These are phyloP conservation scores for Colletotrichum sp. DNA, from an alignment of 2,329 filamentous ascomycete genomes.

Conservation along the genomic window DNA sequence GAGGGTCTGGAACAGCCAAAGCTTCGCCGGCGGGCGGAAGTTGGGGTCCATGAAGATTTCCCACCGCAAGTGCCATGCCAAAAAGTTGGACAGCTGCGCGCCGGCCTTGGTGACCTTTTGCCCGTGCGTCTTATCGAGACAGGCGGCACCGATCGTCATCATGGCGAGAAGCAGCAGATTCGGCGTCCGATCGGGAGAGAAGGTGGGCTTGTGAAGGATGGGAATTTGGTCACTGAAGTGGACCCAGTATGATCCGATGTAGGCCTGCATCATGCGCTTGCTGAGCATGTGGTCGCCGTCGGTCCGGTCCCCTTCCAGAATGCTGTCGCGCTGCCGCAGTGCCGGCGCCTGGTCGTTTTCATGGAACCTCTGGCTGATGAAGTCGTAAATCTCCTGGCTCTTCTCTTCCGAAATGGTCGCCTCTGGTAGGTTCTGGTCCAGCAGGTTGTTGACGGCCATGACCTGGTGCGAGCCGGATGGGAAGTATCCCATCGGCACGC, in stretches of 20 bases:
- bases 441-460: slow-evolving; percentile 87
- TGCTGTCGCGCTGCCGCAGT: slow-evolving; percentile 75
- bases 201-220: slow-evolving; percentile 93
- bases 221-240: slow-evolving; percentile 95
- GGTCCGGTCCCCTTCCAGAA: slow-evolving; percentile 80
- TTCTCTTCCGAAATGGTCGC: slow-evolving; percentile 87
- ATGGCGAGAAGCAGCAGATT: slow-evolving; percentile 85
- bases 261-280: slow-evolving; percentile 93
- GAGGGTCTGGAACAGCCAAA: slow-evolving; percentile 95
- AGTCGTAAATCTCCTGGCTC: slow-evolving; percentile 79
- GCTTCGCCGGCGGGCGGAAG: slow-evolving; percentile 88
- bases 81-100: slow-evolving; percentile 85
- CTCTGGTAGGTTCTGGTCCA: slow-evolving; percentile 81
- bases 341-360: slow-evolving; percentile 78
- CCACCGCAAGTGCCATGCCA: slow-evolving; percentile 94
- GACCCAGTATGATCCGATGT: slow-evolving; percentile 92
- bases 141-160: slow-evolving; percentile 91
- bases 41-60: slow-evolving; percentile 92
- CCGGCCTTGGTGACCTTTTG: slow-evolving; percentile 75
- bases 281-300: slow-evolving; percentile 73
- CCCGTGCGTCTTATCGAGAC: slow-evolving; percentile 82
- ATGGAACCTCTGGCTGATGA: slow-evolving; percentile 82
- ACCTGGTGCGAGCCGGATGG: slow-evolving; percentile 73
- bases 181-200: slow-evolving; percentile 84
- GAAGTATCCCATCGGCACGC: slow-evolving; percentile 58